A percentile compares a stretch with the other conserved stretches of the same genome.
These are phyloP conservation scores for Dactylellina sp. DNA, from an alignment of 2,329 filamentous ascomycete species.

Conservation along the genomic window DNA sequence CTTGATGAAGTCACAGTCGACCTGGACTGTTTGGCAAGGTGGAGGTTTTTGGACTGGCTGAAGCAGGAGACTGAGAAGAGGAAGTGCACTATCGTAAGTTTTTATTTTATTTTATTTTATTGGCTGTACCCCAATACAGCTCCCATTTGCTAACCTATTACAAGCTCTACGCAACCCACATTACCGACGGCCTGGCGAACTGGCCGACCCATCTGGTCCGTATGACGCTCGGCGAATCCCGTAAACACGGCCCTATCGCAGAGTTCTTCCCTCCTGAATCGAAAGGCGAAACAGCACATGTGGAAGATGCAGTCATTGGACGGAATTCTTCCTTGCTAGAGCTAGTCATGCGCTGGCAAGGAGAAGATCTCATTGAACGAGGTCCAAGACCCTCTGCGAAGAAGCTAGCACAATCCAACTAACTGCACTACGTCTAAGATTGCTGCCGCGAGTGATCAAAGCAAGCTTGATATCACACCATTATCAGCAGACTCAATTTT, in stretches of 20 bases:
- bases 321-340: conserved; percentile 65
- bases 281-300: conserved; percentile 26
- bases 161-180: conserved; percentile 89
- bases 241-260: conserved; percentile 83
- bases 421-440: not conserved
- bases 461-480: not conserved
- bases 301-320: conserved; percentile 45
- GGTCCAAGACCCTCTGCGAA: conserved; percentile 70
- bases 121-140: not conserved
- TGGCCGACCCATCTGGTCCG: conserved; percentile 98
- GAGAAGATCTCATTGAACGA: conserved; percentile 79
- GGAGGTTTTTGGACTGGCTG: conserved; percentile 86
- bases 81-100: conserved; percentile 77
- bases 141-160: not conserved
- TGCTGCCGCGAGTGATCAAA: not conserved
- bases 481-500: not conserved
- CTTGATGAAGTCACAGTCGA: conserved; percentile 93
- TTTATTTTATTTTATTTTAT: not conserved
- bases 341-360: conserved; percentile 87
- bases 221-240: conserved; percentile 89
- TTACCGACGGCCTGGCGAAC: conserved; percentile 90
- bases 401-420: conserved; percentile 6
- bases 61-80: conserved; percentile 85
- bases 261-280: conserved; percentile 71
- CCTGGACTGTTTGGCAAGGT: conserved; percentile 85